phyloP scores from a whole-genome alignment of 257 asterid species.

The Thymus mandschuricus region DNA sequence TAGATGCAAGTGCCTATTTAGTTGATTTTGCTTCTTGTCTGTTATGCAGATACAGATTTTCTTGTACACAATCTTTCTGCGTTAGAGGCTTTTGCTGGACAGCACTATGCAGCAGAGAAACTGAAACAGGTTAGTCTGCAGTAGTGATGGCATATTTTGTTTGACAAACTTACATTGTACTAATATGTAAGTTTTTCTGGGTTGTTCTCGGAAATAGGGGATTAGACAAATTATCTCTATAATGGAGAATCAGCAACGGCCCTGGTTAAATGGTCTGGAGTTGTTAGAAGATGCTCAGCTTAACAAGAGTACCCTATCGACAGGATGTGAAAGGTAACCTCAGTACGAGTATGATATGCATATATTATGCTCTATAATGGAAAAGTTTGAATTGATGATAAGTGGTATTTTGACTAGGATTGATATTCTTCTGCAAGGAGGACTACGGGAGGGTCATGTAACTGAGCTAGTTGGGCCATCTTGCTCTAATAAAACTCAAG shows the following conservation, averaged over 20 bases:
- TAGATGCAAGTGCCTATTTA: background rate
- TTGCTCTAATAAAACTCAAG: slow-evolving; percentile 94
- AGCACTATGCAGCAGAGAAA: slow-evolving; percentile 42
- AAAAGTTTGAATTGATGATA: slow-evolving; percentile 20
- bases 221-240: slow-evolving; percentile 60
- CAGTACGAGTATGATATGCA: background rate
- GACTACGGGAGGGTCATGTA: slow-evolving; percentile 66
- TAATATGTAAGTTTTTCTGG: slow-evolving; percentile 2
- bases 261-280: slow-evolving; percentile 71
- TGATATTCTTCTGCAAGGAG: slow-evolving; percentile 78
- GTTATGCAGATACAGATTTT: slow-evolving; percentile 70
- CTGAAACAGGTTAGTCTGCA: slow-evolving; percentile 60
- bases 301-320: slow-evolving; percentile 55
- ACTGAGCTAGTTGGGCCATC: slow-evolving; percentile 92
- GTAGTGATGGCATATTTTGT: background rate
- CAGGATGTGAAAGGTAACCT: slow-evolving; percentile 71
- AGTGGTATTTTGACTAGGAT: slow-evolving; percentile 48
- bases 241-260: slow-evolving; percentile 54
- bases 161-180: slow-evolving; percentile 1
- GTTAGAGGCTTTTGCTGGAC: slow-evolving; percentile 58
- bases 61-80: slow-evolving; percentile 60
- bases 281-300: slow-evolving; percentile 59
- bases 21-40: slow-evolving; percentile 2
- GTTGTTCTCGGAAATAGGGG: slow-evolving; percentile 48
- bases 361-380: slow-evolving; percentile 13